These are phyloP conservation scores for Penicillium hesseltinei DNA, from an alignment of 2,329 filamentous ascomycete genomes.

Conservation along the genomic window DNA sequence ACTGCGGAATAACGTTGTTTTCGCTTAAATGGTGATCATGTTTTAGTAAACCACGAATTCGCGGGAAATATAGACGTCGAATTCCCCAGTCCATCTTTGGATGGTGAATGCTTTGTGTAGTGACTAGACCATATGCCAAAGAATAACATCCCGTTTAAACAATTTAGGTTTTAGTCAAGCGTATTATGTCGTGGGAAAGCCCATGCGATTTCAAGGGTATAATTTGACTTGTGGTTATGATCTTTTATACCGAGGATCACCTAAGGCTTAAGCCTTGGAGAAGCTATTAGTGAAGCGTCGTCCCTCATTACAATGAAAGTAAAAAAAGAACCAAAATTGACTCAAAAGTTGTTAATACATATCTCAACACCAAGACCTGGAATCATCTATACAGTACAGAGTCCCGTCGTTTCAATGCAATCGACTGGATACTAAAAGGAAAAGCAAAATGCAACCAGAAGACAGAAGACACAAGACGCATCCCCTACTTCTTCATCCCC, in stretches of 20 bases:
- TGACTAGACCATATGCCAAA: too few species aligned
- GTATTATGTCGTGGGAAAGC: too few species aligned
- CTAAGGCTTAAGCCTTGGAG: background rate
- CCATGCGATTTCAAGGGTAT: too few species aligned
- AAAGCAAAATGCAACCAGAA: slow-evolving; percentile 6
- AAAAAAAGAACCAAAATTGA: slow-evolving; percentile 10
- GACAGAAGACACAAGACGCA: background rate
- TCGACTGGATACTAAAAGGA: slow-evolving; percentile 12
- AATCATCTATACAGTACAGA: slow-evolving; percentile 39
- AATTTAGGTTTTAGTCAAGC: too few species aligned
- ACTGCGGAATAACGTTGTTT: too few species aligned
- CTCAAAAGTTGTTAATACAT: slow-evolving; percentile 28
- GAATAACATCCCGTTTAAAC: too few species aligned
- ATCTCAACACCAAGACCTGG: slow-evolving; percentile 22
- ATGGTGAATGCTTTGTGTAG: too few species aligned
- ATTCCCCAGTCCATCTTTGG: too few species aligned
- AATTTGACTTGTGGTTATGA: background rate
- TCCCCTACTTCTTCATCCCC: slow-evolving; percentile 9
- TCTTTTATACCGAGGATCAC: background rate
- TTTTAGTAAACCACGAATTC: too few species aligned
- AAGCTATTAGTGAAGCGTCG: background rate
- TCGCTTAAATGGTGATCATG: too few species aligned
- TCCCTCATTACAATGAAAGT: background rate
- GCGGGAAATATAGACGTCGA: too few species aligned
- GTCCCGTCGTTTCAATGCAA: slow-evolving; percentile 21